Percentiles rank a stretch among this genome's conserved stretches.
Conservation (phyloP, 2,329 filamentous ascomycete genomes). For the Ophiostoma ulmi region DNA sequence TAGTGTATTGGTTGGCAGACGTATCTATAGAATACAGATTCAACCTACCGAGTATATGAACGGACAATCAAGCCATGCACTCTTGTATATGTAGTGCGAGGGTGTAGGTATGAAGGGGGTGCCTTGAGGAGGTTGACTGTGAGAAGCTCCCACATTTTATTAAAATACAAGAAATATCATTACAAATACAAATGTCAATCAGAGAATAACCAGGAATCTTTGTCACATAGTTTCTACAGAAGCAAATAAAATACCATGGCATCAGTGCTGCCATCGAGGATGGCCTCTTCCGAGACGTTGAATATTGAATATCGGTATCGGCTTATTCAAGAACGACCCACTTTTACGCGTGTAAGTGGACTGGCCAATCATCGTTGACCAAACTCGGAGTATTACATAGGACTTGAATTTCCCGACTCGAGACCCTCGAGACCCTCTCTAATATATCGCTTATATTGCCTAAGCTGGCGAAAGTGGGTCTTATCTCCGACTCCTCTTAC, state of each 20-base stretch:
- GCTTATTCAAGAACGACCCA: not conserved
- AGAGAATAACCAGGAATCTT: not conserved
- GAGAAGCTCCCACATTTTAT: not conserved
- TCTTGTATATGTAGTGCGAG: not conserved
- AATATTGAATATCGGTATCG: not conserved
- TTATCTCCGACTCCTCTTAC: not conserved
- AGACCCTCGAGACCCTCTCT: not conserved
- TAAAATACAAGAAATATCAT: not conserved
- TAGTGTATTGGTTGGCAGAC: no score
- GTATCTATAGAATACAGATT: no score
- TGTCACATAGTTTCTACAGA: not conserved
- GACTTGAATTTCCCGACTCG: not conserved
- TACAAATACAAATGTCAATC: not conserved
- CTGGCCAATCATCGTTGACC: not conserved
- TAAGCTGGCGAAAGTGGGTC: not conserved
- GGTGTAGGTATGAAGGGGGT: not conserved
- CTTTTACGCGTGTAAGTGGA: slow-evolving; percentile 2
- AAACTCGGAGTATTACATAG: not conserved
- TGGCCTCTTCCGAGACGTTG: not conserved
- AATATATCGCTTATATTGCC: not conserved
- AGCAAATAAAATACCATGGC: not conserved
- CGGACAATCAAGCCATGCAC: not conserved
- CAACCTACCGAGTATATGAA: no score
- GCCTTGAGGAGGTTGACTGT: not conserved
- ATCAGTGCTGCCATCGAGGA: not conserved